Conservation (phyloP, 441 rosid genomes). For the Populus hybrid region DNA sequence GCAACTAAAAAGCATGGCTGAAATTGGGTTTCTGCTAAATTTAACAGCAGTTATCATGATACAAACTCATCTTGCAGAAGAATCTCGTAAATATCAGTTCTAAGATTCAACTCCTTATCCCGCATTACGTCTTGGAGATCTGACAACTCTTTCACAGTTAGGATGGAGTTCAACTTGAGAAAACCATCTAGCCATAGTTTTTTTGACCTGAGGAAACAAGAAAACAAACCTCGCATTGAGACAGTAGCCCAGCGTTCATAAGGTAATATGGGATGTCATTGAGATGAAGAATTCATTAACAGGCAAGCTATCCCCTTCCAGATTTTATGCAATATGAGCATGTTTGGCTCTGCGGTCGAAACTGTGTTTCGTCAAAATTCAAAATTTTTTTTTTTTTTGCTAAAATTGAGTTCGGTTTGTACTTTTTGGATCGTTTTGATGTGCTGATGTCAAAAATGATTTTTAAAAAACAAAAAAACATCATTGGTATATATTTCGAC, state of each 20-base stretch:
- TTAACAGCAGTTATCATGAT: background rate
- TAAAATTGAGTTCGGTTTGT: too few species aligned
- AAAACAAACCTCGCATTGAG: constrained; percentile 4
- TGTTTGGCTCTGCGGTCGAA: too few species aligned
- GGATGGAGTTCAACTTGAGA: constrained; percentile 48
- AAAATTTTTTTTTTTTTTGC: too few species aligned
- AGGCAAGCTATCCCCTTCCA: background rate
- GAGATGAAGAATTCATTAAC: background rate
- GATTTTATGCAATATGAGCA: too few species aligned
- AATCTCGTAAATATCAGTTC: constrained; percentile 94
- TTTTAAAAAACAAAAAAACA: too few species aligned
- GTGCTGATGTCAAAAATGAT: too few species aligned
- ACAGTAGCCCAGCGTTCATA: background rate
- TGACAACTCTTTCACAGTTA: constrained; percentile 78
- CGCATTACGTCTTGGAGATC: constrained; percentile 98
- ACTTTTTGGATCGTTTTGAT: too few species aligned
- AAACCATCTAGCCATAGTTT: constrained; percentile 95
- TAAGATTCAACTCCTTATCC: constrained; percentile 84
- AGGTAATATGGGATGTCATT: background rate
- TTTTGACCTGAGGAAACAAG: constrained; percentile 59
- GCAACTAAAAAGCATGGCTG: background rate
- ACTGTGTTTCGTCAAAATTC: too few species aligned
- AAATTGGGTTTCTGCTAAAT: background rate
- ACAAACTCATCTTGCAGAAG: constrained; percentile 66
- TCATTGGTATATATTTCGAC: too few species aligned